phyloP scores from a whole-genome alignment of 306 rosid genomes.

The Casuarina glauca region DNA sequence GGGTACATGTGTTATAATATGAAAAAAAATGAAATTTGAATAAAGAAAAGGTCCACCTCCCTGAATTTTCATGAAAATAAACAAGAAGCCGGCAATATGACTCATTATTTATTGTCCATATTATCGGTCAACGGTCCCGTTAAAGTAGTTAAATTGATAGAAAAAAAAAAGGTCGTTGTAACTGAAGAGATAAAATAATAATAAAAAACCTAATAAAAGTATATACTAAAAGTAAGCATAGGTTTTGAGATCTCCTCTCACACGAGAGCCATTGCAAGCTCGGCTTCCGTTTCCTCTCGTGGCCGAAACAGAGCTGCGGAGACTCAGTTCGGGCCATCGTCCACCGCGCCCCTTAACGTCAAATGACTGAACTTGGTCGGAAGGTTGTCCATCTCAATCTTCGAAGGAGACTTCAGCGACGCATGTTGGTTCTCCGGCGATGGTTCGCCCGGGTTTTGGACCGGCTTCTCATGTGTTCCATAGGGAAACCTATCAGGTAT shows the following conservation, averaged over 20 bases:
- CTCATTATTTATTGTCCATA: constrained; percentile 15
- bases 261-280: constrained; percentile 33
- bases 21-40: not conserved
- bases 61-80: not conserved
- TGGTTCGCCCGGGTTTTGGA: constrained; percentile 54
- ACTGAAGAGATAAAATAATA: constrained; percentile 33
- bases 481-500: constrained; percentile 48
- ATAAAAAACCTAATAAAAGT: not conserved
- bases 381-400: constrained; percentile 22
- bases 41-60: not conserved
- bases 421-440: constrained; percentile 59
- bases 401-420: constrained; percentile 41
- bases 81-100: constrained; percentile 25
- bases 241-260: constrained; percentile 15
- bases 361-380: constrained; percentile 35
- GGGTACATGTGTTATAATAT: no score
- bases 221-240: constrained; percentile 40
- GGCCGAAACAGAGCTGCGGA: constrained; percentile 46
- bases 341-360: no score
- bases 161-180: constrained; percentile 58
- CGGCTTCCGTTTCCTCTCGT: constrained; percentile 45
- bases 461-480: constrained; percentile 48
- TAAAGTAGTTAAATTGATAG: constrained; percentile 48
- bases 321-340: constrained; percentile 53
- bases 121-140: constrained; percentile 67